A percentile compares a stretch with the other conserved stretches of the same genome.
Conservation (phyloP, 352 stramenopile genomes). For the Globisporangium cylindrosporum region DNA sequence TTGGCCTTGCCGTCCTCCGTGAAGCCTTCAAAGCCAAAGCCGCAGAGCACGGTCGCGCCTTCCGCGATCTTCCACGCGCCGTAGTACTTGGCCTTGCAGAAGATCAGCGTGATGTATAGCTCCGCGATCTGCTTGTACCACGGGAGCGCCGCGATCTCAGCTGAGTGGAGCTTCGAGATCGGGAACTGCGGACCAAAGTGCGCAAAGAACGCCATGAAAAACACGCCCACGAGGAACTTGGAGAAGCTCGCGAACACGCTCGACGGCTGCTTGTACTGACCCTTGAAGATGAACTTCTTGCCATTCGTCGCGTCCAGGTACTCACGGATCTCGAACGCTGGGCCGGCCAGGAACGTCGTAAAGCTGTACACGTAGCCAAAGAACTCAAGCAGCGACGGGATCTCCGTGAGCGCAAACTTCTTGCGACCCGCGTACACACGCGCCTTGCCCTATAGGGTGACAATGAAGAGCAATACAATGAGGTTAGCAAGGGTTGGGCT, state of each 20-base stretch:
- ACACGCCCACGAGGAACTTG: constrained; percentile 68
- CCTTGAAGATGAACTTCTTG: constrained; percentile 52
- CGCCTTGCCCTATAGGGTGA: constrained; percentile 10
- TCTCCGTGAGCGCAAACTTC: constrained; percentile 65
- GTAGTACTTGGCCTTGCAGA: constrained; percentile 95
- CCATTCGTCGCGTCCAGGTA: constrained; percentile 84
- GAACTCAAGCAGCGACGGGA: constrained; percentile 93
- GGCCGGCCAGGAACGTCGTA: constrained; percentile 93
- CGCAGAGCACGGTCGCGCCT: constrained; percentile 75
- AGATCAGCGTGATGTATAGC: constrained; percentile 90
- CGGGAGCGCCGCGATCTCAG: constrained; percentile 43
- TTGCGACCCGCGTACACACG: constrained; percentile 37
- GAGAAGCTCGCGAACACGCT: constrained; percentile 74
- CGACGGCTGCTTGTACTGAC: constrained; percentile 41
- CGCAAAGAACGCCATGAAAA: constrained; percentile 60
- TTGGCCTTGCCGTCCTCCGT: constrained; percentile 78
- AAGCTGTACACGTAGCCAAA: constrained; percentile 97
- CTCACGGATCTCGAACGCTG: constrained; percentile 93
- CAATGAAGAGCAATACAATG: background rate
- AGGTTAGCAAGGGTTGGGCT: background rate
- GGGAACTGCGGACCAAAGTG: constrained; percentile 49
- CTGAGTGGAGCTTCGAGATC: constrained; percentile 45
- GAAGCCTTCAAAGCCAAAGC: constrained; percentile 94
- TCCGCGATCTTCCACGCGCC: constrained; percentile 93
- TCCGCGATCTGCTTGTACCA: constrained; percentile 67